Conservation (phyloP, 2,329 filamentous ascomycete genomes). For the Aschersonia sp. region DNA sequence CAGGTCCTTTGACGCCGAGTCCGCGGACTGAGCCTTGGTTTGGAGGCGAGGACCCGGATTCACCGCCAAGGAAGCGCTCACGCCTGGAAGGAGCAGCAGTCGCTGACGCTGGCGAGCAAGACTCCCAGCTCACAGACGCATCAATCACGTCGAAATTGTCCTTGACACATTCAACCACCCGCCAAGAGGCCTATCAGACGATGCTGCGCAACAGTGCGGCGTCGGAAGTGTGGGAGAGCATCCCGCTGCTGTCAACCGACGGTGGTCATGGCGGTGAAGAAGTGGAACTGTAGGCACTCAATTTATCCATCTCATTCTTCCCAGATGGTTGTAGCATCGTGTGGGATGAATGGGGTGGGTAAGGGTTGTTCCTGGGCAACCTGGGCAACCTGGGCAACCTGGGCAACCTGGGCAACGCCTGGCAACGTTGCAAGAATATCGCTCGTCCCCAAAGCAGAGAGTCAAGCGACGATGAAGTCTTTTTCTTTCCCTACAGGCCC, state of each 20-base stretch:
- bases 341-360: not conserved
- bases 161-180: constrained; percentile 9
- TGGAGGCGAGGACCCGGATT: no score
- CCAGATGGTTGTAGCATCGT: not conserved
- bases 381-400: no score
- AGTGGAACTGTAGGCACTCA: constrained; percentile 14
- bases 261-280: constrained; percentile 17
- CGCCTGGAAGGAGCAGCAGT: not conserved
- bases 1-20: not conserved
- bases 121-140: not conserved
- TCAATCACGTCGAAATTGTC: not conserved
- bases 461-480: not conserved
- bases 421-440: no score
- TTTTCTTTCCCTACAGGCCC: constrained; percentile 8
- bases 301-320: not conserved
- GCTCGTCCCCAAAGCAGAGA: not conserved
- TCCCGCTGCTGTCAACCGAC: constrained; percentile 20
- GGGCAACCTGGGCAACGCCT: no score
- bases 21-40: not conserved
- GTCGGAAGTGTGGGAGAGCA: constrained; percentile 14
- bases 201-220: constrained; percentile 14
- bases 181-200: constrained; percentile 17
- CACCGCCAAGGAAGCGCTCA: not conserved
- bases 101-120: not conserved
- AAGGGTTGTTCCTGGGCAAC: not conserved